phyloP scores from a whole-genome alignment of 1,284 basidiomycete species.

The Cryptococcus depauperatus region DNA sequence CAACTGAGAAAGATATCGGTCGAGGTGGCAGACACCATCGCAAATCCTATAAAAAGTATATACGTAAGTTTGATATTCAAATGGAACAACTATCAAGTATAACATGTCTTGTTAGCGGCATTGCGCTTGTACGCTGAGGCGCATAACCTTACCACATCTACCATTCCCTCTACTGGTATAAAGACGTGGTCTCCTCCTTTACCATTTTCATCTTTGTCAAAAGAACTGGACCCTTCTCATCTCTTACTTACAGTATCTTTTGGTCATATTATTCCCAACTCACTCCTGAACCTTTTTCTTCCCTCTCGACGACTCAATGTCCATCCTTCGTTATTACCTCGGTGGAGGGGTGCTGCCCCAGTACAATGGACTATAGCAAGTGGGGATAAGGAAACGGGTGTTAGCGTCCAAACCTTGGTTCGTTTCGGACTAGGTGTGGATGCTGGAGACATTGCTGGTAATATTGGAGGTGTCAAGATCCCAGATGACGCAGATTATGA shows the following conservation, averaged over 20 bases:
- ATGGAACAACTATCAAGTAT: neutral
- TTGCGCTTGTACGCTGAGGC: conserved; percentile 9
- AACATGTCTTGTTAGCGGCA: conserved; percentile 9
- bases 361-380: conserved; percentile 76
- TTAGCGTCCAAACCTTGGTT: conserved; percentile 53
- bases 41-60: conserved; percentile 1
- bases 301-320: conserved; percentile 69
- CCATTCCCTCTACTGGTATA: conserved; percentile 7
- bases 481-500: neutral
- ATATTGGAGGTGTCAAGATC: conserved; percentile 19
- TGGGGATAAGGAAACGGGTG: conserved; percentile 57
- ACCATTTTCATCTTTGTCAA: conserved; percentile 46
- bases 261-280: conserved; percentile 70
- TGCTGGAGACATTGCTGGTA: conserved; percentile 43
- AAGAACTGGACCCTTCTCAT: conserved; percentile 57
- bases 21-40: conserved; percentile 14
- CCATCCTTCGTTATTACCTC: conserved; percentile 81
- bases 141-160: conserved; percentile 4
- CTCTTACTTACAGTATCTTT: conserved; percentile 86
- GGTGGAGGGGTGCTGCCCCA: conserved; percentile 85
- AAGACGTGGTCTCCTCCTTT: conserved; percentile 4
- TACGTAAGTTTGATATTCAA: neutral
- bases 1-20: conserved; percentile 14
- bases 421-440: conserved; percentile 41
- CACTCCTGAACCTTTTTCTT: conserved; percentile 60